These are phyloP conservation scores for Peronospora belbahrii DNA, from an alignment of 352 stramenopile species.

Conservation along the genomic window DNA sequence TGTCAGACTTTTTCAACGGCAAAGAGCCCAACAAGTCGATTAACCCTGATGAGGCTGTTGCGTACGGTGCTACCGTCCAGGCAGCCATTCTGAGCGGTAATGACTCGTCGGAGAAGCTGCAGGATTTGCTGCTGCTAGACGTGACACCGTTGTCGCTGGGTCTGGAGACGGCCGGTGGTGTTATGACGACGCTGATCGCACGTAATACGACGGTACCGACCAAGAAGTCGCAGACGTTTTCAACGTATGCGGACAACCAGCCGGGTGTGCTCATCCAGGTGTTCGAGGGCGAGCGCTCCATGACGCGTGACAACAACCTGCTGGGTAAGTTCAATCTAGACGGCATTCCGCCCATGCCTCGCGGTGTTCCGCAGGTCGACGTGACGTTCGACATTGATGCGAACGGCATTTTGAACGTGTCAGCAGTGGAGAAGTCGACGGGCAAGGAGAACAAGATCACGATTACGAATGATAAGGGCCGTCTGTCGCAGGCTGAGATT, in stretches of 20 bases:
- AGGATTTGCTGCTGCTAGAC: conserved; percentile 84
- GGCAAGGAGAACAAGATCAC: conserved; percentile 97
- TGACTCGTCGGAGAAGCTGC: conserved; percentile 76
- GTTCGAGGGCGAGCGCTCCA: conserved; percentile 90
- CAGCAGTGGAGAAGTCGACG: conserved; percentile 89
- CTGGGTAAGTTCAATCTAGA: conserved; percentile 86
- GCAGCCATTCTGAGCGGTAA: conserved; percentile 53
- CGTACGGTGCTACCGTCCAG: conserved; percentile 70
- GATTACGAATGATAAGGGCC: conserved; percentile 97
- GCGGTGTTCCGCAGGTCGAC: conserved; percentile 84
- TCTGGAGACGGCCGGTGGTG: conserved; percentile 81
- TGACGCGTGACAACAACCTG: conserved; percentile 91
- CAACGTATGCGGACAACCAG: conserved; percentile 86
- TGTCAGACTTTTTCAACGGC: conserved; percentile 62
- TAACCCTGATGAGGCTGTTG: conserved; percentile 76
- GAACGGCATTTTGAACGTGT: conserved; percentile 92
- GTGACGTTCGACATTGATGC: conserved; percentile 88
- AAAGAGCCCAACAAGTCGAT: conserved; percentile 75
- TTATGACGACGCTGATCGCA: conserved; percentile 85
- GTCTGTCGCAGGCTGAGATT: conserved; percentile 96
- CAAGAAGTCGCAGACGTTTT: conserved; percentile 85
- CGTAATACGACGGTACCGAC: conserved; percentile 84
- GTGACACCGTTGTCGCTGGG: conserved; percentile 83
- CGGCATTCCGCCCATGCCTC: conserved; percentile 84
- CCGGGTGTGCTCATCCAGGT: conserved; percentile 82